These are phyloP conservation scores for Hexamita inflata DNA, from an alignment of 208 protist genomes.

Conservation along the genomic window DNA sequence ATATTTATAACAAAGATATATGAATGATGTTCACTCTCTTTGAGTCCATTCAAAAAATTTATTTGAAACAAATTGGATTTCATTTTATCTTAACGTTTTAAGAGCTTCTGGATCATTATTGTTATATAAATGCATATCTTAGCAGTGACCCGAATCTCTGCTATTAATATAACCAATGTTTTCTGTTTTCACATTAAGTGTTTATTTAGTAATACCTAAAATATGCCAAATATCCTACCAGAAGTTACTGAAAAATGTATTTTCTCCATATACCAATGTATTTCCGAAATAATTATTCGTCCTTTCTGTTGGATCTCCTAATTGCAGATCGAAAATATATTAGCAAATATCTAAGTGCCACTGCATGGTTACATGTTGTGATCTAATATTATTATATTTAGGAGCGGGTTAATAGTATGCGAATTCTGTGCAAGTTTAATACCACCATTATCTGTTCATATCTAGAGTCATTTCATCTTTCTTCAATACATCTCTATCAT, in stretches of 20 bases:
- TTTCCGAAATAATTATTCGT: slow-evolving; percentile 10
- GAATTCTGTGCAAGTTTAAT: slow-evolving; percentile 25
- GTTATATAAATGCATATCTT: not conserved
- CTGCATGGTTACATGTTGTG: not conserved
- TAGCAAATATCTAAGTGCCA: slow-evolving; percentile 16
- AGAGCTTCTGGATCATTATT: not conserved
- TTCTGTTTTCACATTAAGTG: no score
- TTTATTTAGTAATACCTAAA: not conserved
- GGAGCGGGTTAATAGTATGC: slow-evolving; percentile 24
- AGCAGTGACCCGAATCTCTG: slow-evolving; percentile 15
- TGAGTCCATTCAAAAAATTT: no score
- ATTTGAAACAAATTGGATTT: no score
- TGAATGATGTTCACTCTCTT: no score
- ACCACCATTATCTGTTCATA: slow-evolving; percentile 21
- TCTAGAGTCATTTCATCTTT: not conserved
- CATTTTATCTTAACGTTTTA: no score
- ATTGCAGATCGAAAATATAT: not conserved
- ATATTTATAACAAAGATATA: no score
- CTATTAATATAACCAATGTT: slow-evolving; percentile 9
- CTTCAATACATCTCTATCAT: not conserved
- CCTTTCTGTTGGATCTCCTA: not conserved
- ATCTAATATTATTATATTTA: slow-evolving; percentile 7
- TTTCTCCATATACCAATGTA: not conserved
- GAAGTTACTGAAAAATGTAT: slow-evolving; percentile 13
- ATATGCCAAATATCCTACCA: slow-evolving; percentile 25